Evolutionary conservation across 192 early-diverging fungal species (phyloP).

Genomic region (Lunasporangiospora selenospora): DNA sequence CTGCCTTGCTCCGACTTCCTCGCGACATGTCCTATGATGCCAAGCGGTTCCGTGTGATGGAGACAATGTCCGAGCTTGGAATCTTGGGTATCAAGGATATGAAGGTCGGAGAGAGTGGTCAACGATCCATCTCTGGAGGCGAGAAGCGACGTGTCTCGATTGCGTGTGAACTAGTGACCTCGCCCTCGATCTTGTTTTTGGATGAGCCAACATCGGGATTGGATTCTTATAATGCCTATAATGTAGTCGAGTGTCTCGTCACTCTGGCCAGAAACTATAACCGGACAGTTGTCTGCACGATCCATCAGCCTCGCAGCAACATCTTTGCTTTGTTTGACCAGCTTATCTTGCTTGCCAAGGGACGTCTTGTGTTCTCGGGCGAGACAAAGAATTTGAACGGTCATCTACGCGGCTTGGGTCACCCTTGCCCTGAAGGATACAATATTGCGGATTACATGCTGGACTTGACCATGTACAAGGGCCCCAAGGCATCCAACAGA

Average conservation of each 20-base stretch:
- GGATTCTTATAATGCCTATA: constrained; percentile 93
- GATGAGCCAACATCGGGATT: constrained; percentile 87
- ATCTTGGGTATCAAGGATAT: constrained; percentile 84
- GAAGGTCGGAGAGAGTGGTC: constrained; percentile 71
- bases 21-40: constrained; percentile 69
- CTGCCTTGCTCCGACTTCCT: constrained; percentile 84
- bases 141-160: constrained; percentile 94
- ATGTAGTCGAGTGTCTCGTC: constrained; percentile 90
- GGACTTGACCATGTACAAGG: constrained; percentile 70
- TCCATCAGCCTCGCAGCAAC: constrained; percentile 94
- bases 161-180: constrained; percentile 92
- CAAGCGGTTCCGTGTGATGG: constrained; percentile 75
- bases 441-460: constrained; percentile 92
- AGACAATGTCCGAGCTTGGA: constrained; percentile 86
- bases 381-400: constrained; percentile 63
- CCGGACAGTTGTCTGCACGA: constrained; percentile 88
- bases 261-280: constrained; percentile 67
- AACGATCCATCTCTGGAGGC: constrained; percentile 89
- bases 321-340: constrained; percentile 93
- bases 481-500: constrained; percentile 14
- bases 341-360: constrained; percentile 83
- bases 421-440: constrained; percentile 83
- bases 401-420: constrained; percentile 81
- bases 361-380: constrained; percentile 85
- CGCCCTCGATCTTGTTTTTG: constrained; percentile 90